phyloP scores from a whole-genome alignment of 169 alveolate species.

The Plasmodium fragile region DNA sequence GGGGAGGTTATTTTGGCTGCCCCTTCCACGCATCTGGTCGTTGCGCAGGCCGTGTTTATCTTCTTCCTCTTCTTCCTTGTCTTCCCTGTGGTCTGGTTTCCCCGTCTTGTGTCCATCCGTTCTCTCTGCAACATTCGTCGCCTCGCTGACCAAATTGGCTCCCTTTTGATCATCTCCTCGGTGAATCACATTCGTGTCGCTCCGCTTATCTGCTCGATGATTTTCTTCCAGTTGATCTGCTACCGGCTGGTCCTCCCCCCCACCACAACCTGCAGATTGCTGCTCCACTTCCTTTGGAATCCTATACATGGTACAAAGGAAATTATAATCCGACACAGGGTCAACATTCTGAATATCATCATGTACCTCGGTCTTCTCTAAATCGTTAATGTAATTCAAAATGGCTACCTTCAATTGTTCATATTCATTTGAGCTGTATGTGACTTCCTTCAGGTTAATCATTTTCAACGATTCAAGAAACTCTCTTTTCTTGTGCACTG shows the following conservation, averaged over 20 bases:
- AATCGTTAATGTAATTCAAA: slow-evolving; percentile 31
- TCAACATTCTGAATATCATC: slow-evolving; percentile 22
- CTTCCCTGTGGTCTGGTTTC: background rate
- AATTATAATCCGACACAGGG: slow-evolving; percentile 14
- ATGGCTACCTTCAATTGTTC: slow-evolving; percentile 29
- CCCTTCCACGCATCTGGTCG: background rate
- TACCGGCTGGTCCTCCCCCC: background rate
- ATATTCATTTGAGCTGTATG: slow-evolving; percentile 24
- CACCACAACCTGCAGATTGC: background rate
- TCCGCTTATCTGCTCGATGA: background rate
- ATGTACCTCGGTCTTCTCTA: slow-evolving; percentile 15
- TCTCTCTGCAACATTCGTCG: background rate
- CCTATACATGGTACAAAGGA: slow-evolving; percentile 53
- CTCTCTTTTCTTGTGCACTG: slow-evolving; percentile 32
- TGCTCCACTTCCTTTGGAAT: background rate
- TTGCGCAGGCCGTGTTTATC: background rate
- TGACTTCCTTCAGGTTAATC: slow-evolving; percentile 21
- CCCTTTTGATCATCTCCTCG: background rate
- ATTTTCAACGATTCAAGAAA: slow-evolving; percentile 50
- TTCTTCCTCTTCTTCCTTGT: no score
- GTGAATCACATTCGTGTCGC: background rate
- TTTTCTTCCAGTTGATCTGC: background rate
- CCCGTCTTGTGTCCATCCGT: background rate
- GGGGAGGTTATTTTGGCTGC: background rate
- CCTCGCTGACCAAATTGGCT: background rate